These are phyloP conservation scores for Serendipita vermifera DNA, from an alignment of 768 basidiomycete species.

Conservation along the genomic window DNA sequence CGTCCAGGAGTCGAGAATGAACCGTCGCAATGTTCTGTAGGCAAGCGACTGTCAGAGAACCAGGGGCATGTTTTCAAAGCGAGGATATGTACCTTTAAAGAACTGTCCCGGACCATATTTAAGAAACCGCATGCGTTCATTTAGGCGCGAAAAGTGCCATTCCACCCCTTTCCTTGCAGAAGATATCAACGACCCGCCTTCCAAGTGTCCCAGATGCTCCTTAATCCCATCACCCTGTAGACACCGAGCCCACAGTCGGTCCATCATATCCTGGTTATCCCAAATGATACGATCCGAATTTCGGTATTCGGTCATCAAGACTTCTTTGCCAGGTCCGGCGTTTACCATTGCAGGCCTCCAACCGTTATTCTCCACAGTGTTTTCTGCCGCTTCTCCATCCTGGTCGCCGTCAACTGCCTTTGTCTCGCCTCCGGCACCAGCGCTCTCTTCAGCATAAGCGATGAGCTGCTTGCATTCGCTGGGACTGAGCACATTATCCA, in stretches of 20 bases:
- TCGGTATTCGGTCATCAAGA: slow-evolving; percentile 1
- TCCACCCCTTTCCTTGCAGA: not conserved
- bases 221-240: not conserved
- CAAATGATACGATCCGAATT: slow-evolving; percentile 11
- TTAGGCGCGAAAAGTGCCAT: slow-evolving; percentile 7
- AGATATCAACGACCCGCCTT: not conserved
- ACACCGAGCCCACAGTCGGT: slow-evolving; percentile 10
- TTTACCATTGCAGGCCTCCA: slow-evolving; percentile 11
- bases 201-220: not conserved
- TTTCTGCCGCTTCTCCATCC: not conserved
- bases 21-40: slow-evolving; percentile 12
- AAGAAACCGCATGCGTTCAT: slow-evolving; percentile 12
- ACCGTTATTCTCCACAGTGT: not conserved
- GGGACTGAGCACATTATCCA: slow-evolving; percentile 11
- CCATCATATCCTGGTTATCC: slow-evolving; percentile 10
- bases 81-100: slow-evolving; percentile 9
- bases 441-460: slow-evolving; percentile 3
- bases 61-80: not conserved
- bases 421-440: not conserved
- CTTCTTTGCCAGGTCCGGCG: not conserved
- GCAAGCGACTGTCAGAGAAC: not conserved
- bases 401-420: not conserved
- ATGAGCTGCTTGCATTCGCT: slow-evolving; percentile 10
- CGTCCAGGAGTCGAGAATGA: not conserved
- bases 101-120: slow-evolving; percentile 10